phyloP scores from a whole-genome alignment of 164 flowering plant species.

The Aristolochia contorta region DNA sequence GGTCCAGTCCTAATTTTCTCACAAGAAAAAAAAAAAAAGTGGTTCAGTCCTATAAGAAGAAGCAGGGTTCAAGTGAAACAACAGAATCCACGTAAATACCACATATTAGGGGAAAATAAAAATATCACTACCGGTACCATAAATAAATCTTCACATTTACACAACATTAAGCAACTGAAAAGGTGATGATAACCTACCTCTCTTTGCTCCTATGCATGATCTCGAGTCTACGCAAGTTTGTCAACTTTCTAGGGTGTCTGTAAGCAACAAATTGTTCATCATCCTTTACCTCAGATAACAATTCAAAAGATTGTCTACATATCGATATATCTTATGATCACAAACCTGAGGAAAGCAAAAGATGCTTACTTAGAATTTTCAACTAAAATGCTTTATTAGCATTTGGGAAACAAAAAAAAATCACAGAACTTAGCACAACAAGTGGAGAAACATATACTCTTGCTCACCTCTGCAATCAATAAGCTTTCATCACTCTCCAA shows the following conservation, averaged over 20 bases:
- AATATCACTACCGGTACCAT: too few relatives aligned
- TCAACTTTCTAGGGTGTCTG: slow-evolving; percentile 37
- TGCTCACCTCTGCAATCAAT: slow-evolving; percentile 75
- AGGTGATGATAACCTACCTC: slow-evolving; percentile 21
- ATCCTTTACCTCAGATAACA: slow-evolving; percentile 55
- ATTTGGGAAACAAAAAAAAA: neutral
- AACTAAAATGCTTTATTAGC: neutral
- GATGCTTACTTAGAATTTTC: neutral
- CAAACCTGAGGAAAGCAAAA: slow-evolving; percentile 45
- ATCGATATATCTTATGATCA: slow-evolving; percentile 48
- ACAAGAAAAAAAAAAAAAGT: too few relatives aligned
- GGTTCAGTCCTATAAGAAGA: too few relatives aligned
- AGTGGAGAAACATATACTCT: slow-evolving; percentile 1
- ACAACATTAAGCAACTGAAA: too few relatives aligned
- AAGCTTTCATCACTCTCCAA: slow-evolving; percentile 59
- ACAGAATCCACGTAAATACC: too few relatives aligned
- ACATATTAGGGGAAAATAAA: too few relatives aligned
- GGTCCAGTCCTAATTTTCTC: too few relatives aligned
- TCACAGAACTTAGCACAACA: neutral
- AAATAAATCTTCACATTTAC: too few relatives aligned
- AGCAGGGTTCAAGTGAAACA: too few relatives aligned
- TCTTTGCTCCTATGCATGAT: slow-evolving; percentile 46
- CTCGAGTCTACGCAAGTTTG: slow-evolving; percentile 46
- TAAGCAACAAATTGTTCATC: slow-evolving; percentile 80
- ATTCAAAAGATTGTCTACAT: slow-evolving; percentile 50